Evolutionary conservation across 176 grass and related monocot species (phyloP), one percentile per base, ranked within the genome.

Genomic region (Hsuehochloa calcarea): DNA sequence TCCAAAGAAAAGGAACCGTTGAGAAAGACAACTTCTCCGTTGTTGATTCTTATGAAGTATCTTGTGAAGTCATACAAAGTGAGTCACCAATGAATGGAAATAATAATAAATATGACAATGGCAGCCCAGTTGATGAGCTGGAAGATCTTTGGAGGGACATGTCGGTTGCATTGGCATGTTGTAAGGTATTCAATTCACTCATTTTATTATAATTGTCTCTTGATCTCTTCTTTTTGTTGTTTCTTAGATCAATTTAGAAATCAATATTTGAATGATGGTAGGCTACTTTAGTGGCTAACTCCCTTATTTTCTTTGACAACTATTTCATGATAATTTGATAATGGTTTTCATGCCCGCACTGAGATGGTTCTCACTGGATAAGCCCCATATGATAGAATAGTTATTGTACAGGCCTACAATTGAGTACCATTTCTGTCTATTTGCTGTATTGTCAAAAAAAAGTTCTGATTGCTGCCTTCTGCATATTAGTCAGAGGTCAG

Each of bases 61-160:
- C 83, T 78, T 82, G 55, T 72, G 79, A 90, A 81, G 67, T 86
- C 31, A 34, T 82, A 72, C 84, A 4, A 66, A 66, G 8, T 65
- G 56, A 86, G 31, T 76, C 46, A 40, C 59, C 43, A 25, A 22
- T 14, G 11, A 86, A 77, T 14, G 37, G 41, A 39, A 70, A 10
- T 40, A 23, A 54, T 45, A 45, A 79, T 65, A 27, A 82, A 25
- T 11, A 58, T 85, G 60, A 43, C 44, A 83, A 63, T 50, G 64
- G 4, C 40, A 52, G 8, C 25, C 46, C 54, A 56, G 74, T 74
- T 71, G 86, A 87, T 81, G 83, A 81, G 44, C 49, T 94, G 26
- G 94, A 94, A 65, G 88, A 92, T 55, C 83, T 88, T 40, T 97
- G 85, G 87, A 87, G 37, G 41, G 87, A 90, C 26, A 92, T 94